phyloP scores from a whole-genome alignment of 768 basidiomycete genomes.

The Amanita molliuscula region DNA sequence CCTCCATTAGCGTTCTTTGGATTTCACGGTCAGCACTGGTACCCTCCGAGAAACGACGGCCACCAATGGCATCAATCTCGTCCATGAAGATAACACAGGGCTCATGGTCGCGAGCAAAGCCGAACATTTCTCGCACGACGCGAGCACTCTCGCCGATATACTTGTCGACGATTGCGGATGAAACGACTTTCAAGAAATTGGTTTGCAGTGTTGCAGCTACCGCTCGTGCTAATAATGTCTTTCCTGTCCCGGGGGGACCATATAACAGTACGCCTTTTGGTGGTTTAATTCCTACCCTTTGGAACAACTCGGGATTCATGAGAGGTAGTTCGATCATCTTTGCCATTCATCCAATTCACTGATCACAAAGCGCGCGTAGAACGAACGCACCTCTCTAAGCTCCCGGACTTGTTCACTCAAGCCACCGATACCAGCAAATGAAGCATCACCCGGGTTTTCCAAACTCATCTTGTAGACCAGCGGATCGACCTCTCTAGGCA shows the following conservation, averaged over 20 bases:
- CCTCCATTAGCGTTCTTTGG: conserved; percentile 96
- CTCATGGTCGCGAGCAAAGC: conserved; percentile 94
- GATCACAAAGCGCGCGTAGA: background rate
- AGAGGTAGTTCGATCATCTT: conserved; percentile 97
- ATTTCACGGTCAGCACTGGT: conserved; percentile 98
- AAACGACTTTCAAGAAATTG: conserved; percentile 98
- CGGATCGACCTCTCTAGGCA: conserved; percentile 96
- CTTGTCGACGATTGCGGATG: conserved; percentile 95
- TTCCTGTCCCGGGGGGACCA: conserved; percentile 94
- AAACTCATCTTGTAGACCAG: conserved; percentile 99
- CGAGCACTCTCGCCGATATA: conserved; percentile 98
- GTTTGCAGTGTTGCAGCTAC: conserved; percentile 93
- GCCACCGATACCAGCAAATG: conserved; percentile 96
- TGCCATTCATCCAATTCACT: background rate
- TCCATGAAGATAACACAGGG: conserved; percentile 99
- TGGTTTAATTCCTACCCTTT: conserved; percentile 92
- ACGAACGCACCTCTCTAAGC: conserved; percentile 63
- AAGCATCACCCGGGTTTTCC: conserved; percentile 92
- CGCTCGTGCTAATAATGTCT: conserved; percentile 89
- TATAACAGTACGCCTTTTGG: conserved; percentile 95
- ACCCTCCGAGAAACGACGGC: conserved; percentile 79
- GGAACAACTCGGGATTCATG: conserved; percentile 88
- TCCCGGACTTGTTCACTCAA: conserved; percentile 94
- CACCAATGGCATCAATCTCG: conserved; percentile 96
- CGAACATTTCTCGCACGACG: conserved; percentile 97